A percentile compares a stretch with the other conserved stretches of the same genome.
phyloP scores from a whole-genome alignment of 257 asterid species.

The Osmanthus fragrans region DNA sequence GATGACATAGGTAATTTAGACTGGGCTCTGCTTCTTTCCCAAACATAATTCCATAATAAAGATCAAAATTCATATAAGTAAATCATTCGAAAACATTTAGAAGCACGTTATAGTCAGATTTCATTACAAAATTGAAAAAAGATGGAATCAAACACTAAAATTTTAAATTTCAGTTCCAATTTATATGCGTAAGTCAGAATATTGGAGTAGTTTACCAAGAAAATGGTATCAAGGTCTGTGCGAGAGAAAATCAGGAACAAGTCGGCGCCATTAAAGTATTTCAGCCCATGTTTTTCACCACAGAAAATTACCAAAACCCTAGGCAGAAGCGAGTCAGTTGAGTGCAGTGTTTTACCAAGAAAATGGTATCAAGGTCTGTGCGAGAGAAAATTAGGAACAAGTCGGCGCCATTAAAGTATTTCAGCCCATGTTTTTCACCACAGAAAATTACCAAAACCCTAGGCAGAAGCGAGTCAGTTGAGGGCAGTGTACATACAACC shows the following conservation, averaged over 20 bases:
- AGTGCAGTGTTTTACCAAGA: background rate
- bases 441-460: conserved; percentile 29
- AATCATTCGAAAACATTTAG: background rate
- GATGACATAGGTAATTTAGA: background rate
- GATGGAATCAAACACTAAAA: background rate
- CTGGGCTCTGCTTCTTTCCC: background rate
- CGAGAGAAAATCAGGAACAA: background rate
- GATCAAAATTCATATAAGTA: background rate
- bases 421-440: conserved; percentile 6
- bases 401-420: background rate
- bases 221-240: background rate
- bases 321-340: background rate
- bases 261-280: background rate
- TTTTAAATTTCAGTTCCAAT: background rate
- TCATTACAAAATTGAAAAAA: background rate
- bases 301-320: conserved; percentile 29
- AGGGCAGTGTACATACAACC: background rate
- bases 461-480: background rate
- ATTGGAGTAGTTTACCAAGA: background rate
- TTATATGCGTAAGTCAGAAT: background rate
- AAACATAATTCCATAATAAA: background rate
- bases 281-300: conserved; percentile 6
- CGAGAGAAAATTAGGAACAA: background rate
- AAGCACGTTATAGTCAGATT: background rate
- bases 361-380: background rate